Conservation (phyloP, 768 basidiomycete species). For the Mycena leptocephala region DNA sequence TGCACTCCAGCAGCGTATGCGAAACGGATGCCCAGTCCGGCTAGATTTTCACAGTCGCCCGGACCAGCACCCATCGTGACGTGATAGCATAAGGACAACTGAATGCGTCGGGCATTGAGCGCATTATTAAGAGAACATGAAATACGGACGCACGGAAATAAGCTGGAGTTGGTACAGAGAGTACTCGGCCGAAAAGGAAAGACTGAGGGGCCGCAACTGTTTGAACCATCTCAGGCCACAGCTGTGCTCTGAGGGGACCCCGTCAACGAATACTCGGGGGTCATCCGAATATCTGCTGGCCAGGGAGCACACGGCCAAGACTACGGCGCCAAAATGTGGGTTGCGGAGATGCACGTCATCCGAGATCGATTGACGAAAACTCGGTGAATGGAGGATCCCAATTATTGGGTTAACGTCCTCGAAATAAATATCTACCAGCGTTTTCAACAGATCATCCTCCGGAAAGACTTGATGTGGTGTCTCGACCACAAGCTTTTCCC, state of each 20-base stretch:
- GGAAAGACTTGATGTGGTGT: conserved; percentile 59
- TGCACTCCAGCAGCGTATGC: conserved; percentile 14
- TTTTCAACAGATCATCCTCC: conserved; percentile 63
- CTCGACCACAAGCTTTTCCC: conserved; percentile 1
- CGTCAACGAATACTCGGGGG: conserved; percentile 52
- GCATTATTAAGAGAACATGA: not conserved
- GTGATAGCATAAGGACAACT: not conserved
- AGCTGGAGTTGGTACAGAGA: not conserved
- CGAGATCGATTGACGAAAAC: conserved; percentile 68
- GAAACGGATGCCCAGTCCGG: not conserved
- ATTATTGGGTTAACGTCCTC: conserved; percentile 61
- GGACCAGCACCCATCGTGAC: not conserved
- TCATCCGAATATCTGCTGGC: conserved; percentile 62
- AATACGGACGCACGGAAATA: not conserved
- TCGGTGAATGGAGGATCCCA: conserved; percentile 78
- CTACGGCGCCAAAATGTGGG: conserved; percentile 57
- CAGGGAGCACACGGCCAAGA: conserved; percentile 67
- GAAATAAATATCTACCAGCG: conserved; percentile 75
- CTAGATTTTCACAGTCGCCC: not conserved
- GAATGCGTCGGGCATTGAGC: not conserved
- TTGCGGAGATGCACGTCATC: conserved; percentile 67
- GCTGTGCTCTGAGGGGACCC: not conserved
- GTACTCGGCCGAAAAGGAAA: not conserved
- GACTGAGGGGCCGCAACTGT: not conserved
- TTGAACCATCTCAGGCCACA: conserved; percentile 14